These are phyloP conservation scores for fission yeast (Schizosaccharomyces pombe) DNA, from an alignment of 805 yeast genomes.

Conservation along the genomic window DNA sequence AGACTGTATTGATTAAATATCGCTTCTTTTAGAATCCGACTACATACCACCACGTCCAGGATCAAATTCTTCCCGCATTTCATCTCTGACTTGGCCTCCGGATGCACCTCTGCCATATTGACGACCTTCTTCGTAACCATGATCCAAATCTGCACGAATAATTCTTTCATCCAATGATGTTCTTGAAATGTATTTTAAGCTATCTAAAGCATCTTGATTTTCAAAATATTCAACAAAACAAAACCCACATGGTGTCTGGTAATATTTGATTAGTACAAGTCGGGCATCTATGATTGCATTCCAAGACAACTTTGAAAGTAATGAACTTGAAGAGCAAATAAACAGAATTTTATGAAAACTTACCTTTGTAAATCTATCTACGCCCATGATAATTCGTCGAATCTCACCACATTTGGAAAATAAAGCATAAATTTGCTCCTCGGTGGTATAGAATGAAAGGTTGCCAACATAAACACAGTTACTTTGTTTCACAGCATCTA, in stretches of 20 bases:
- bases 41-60: conserved; percentile 21
- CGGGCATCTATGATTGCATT: too few relatives aligned
- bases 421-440: conserved; percentile 58
- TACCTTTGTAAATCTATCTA: conserved; percentile 53
- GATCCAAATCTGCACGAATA: conserved; percentile 76
- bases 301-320: not conserved
- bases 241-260: conserved; percentile 75
- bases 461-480: conserved; percentile 80
- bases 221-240: conserved; percentile 65
- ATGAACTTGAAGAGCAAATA: not conserved
- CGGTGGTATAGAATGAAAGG: conserved; percentile 72
- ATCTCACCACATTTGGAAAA: conserved; percentile 56
- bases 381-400: conserved; percentile 72
- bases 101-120: conserved; percentile 82
- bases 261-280: not conserved
- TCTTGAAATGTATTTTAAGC: conserved; percentile 59
- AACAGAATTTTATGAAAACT: too few relatives aligned
- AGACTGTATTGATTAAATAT: too few relatives aligned
- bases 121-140: conserved; percentile 86
- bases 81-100: conserved; percentile 82
- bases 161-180: conserved; percentile 66
- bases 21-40: too few relatives aligned
- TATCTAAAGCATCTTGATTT: conserved; percentile 50
- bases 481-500: conserved; percentile 35
- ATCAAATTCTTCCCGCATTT: conserved; percentile 23